Percentiles rank a stretch among this genome's conserved stretches.
phyloP scores from a whole-genome alignment of 495 filamentous ascomycete species.

The Bathelium albidoporum region DNA sequence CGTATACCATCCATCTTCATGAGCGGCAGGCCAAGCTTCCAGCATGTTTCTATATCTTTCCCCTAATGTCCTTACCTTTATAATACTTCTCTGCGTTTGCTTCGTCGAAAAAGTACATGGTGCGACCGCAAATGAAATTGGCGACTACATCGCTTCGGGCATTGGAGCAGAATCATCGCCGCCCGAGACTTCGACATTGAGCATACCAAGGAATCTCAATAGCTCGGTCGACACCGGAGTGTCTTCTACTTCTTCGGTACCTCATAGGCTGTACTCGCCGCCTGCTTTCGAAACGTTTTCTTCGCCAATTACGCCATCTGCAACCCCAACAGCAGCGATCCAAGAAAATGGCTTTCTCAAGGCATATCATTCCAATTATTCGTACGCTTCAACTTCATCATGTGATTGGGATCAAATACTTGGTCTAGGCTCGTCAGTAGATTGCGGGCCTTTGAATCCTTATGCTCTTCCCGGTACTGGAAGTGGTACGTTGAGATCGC shows the following conservation, averaged over 20 bases:
- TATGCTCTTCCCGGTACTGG: background rate
- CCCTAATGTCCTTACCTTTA: background rate
- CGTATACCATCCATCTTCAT: no score
- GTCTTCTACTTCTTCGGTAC: background rate
- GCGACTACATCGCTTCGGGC: background rate
- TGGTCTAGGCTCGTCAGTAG: background rate
- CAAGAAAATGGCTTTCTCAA: background rate
- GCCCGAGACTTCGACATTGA: background rate
- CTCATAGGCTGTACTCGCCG: background rate
- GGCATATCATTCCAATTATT: background rate
- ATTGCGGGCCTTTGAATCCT: background rate
- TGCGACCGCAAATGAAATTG: background rate
- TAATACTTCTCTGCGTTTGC: background rate
- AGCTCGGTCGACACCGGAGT: background rate
- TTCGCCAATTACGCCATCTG: background rate
- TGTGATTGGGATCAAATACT: background rate
- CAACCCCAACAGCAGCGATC: background rate
- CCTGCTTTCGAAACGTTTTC: background rate
- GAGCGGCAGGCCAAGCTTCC: background rate
- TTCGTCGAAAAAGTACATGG: background rate
- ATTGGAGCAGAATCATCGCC: background rate
- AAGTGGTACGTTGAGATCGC: conserved; percentile 1
- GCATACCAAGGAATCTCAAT: background rate
- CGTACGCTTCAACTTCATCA: background rate
- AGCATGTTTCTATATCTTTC: background rate